These are phyloP conservation scores for Irpex rosettiformis DNA, from an alignment of 1,284 basidiomycete species.

Conservation along the genomic window DNA sequence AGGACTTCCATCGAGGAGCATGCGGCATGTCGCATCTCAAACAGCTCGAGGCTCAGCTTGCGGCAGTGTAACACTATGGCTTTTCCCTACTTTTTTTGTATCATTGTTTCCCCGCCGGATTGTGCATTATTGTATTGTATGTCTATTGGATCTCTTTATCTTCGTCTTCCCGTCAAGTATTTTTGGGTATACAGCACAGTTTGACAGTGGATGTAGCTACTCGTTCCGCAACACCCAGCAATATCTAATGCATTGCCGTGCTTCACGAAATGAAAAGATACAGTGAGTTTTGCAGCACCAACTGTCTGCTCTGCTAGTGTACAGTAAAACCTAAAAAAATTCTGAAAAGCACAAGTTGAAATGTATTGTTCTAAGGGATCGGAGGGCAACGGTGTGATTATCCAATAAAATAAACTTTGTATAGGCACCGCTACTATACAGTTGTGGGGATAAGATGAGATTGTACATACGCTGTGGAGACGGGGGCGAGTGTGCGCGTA, in stretches of 20 bases:
- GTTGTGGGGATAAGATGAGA: neutral
- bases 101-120: neutral
- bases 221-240: too few species aligned
- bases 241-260: too few species aligned
- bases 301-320: too few species aligned
- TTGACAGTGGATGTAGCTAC: too few species aligned
- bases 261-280: too few species aligned
- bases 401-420: neutral
- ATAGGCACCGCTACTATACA: neutral
- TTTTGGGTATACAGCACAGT: neutral
- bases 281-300: too few species aligned
- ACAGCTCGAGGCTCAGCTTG: constrained; percentile 36
- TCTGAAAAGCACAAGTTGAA: too few species aligned
- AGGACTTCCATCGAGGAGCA: constrained; percentile 46
- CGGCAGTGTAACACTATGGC: neutral
- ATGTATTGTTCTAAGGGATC: neutral
- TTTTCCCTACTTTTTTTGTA: neutral
- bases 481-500: neutral
- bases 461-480: neutral
- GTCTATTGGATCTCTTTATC: neutral
- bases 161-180: neutral
- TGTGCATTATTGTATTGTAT: neutral
- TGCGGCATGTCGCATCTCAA: constrained; percentile 58
- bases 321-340: too few species aligned
- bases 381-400: neutral